These are phyloP conservation scores for Aspergillus sojae DNA, from an alignment of 2,329 filamentous ascomycete genomes.

Conservation along the genomic window DNA sequence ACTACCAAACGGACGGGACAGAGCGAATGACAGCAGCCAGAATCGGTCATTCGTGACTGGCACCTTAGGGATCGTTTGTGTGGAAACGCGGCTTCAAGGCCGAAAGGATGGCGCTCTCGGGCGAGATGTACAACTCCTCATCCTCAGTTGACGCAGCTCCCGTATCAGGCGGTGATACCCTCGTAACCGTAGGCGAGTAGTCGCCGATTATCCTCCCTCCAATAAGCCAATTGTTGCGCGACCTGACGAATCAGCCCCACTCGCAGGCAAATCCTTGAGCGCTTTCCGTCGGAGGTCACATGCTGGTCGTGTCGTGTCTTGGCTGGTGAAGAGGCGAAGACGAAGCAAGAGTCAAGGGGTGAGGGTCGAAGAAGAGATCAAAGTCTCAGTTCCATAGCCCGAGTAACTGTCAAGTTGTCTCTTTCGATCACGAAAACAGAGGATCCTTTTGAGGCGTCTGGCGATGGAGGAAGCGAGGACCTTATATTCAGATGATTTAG, in stretches of 20 bases:
- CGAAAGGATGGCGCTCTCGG: constrained; percentile 6
- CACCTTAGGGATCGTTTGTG: not conserved
- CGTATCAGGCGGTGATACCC: constrained; percentile 11
- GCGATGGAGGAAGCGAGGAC: constrained; percentile 22
- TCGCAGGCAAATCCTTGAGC: constrained; percentile 11
- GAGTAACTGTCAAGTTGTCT: not conserved
- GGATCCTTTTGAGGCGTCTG: not conserved
- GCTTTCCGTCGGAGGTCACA: constrained; percentile 28
- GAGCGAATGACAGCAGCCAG: constrained; percentile 6
- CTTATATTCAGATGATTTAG: constrained; percentile 31
- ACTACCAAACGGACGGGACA: not conserved
- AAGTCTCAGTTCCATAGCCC: not conserved
- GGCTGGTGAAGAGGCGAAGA: not conserved
- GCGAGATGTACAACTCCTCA: constrained; percentile 1
- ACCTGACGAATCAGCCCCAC: constrained; percentile 28
- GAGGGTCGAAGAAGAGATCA: not conserved
- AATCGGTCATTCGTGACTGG: not conserved
- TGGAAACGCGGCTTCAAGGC: not conserved
- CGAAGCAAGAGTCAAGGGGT: not conserved
- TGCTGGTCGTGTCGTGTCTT: constrained; percentile 5
- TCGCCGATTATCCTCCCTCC: not conserved
- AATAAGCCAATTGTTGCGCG: constrained; percentile 11
- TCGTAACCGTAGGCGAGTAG: not conserved
- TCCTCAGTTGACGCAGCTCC: not conserved
- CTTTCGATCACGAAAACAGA: constrained; percentile 5